phyloP scores from a whole-genome alignment of 345 rosid genomes.

The Bruguiera sexangula region DNA sequence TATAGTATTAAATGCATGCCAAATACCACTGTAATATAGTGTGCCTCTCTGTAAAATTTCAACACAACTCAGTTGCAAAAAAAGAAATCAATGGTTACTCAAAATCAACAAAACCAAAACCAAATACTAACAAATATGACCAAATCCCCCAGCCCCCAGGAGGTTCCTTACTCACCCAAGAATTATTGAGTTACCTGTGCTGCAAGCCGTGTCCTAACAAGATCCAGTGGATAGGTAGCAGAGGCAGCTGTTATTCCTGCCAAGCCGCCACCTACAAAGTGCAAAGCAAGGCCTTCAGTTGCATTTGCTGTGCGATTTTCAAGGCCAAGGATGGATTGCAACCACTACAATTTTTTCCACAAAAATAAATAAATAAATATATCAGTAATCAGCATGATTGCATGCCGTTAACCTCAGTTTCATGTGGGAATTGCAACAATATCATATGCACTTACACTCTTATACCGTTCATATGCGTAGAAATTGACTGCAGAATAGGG shows the following conservation, averaged over 20 bases:
- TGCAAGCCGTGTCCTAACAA: constrained; percentile 93
- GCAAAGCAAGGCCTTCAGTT: constrained; percentile 57
- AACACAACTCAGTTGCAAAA: neutral
- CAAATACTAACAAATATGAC: neutral
- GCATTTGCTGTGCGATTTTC: constrained; percentile 45
- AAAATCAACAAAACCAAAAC: neutral
- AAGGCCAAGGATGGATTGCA: constrained; percentile 49
- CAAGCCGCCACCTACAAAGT: constrained; percentile 80
- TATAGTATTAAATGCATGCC: constrained; percentile 75
- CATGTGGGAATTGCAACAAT: neutral
- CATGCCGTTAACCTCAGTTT: neutral
- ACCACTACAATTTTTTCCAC: constrained; percentile 37
- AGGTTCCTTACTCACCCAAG: constrained; percentile 11
- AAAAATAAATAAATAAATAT: constrained; percentile 10
- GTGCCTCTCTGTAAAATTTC: constrained; percentile 59
- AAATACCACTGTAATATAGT: constrained; percentile 73
- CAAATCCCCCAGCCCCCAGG: neutral
- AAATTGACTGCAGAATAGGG: constrained; percentile 83
- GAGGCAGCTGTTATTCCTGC: constrained; percentile 98
- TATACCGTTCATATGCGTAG: constrained; percentile 76
- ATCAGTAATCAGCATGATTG: neutral
- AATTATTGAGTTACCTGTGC: constrained; percentile 62
- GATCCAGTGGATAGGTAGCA: constrained; percentile 94
- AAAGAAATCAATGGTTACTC: neutral
- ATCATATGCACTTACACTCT: constrained; percentile 39